Percentiles rank a stretch among this genome's conserved stretches.
Evolutionary conservation across 208 protist genomes (phyloP).

Genomic region (Trichomonas vaginalis): DNA sequence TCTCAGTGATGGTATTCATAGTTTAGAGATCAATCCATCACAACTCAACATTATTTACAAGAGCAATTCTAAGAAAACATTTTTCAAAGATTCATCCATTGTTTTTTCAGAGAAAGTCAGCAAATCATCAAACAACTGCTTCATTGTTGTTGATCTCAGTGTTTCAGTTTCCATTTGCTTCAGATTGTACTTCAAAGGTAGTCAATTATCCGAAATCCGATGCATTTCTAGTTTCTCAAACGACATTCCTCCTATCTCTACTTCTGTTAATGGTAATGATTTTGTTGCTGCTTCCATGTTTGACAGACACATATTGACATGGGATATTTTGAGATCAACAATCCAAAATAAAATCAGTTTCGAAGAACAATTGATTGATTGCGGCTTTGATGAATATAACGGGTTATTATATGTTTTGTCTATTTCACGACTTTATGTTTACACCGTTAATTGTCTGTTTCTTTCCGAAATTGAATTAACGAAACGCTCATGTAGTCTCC

Average conservation of each 20-base stretch:
- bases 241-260: background rate
- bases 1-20: background rate
- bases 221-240: background rate
- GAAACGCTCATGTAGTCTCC: background rate
- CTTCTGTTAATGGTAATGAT: background rate
- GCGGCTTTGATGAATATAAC: background rate
- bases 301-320: background rate
- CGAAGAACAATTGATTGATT: background rate
- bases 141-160: background rate
- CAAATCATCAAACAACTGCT: background rate
- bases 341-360: background rate
- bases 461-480: background rate
- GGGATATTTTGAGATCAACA: background rate
- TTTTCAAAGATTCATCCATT: background rate
- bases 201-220: background rate
- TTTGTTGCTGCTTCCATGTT: background rate
- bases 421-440: background rate
- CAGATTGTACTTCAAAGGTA: background rate
- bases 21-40: background rate
- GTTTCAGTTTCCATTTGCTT: background rate
- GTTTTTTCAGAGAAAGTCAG: background rate
- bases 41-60: background rate
- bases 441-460: background rate
- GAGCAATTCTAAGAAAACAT: background rate
- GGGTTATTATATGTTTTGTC: background rate